Evolutionary conservation across 257 asterid genomes (phyloP), one percentile per base, ranked within the genome.

Genomic region (Coffea canephora): DNA sequence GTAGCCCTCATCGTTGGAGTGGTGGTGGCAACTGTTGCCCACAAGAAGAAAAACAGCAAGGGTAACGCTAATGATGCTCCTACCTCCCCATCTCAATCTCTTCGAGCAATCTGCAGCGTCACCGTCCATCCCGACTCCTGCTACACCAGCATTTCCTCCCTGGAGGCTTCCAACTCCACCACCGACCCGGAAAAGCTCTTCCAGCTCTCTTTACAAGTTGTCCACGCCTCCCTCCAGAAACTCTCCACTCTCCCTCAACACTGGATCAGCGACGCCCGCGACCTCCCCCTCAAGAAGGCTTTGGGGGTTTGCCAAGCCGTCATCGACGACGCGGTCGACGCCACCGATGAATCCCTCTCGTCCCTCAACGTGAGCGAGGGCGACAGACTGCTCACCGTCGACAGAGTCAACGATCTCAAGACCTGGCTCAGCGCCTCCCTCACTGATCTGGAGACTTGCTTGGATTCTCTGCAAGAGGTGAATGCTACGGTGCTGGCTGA

Each of bases 361-460:
- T 62, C 84, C 0, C 79, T 81, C 50, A 57, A 74, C 21, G 78
- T 62, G 11, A 66, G 36, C 9, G 83, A n/a, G 4, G 88, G 86
- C 0, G 81, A 52, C 54, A 86, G 81, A 54, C 25, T 79, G 3
- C 34, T 78, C 41, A 71, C 81, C 25, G 25, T 36, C 0, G 23
- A 80, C 10, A 88, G 64, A 59, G 86, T 88, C 70, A 67, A 76
- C 27, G 91, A 90, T 74, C 75, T 94, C 46, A 83, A 59, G 65
- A 94, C 97, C 72, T 91, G 96, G 97, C 80, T 94, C 77, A 94
- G 95, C 87, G 78, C 97, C 0, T 83, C 82, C 68, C 54, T 94
- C 3, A 92, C 97, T 0, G 89, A 92, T 64, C 91, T 86, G 10
- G 98, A 94, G 31, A 94, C 98, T 59, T 92, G 98, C 67, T 75